Conservation (phyloP, 257 asterid genomes). For the Pogostemon cablin region DNA sequence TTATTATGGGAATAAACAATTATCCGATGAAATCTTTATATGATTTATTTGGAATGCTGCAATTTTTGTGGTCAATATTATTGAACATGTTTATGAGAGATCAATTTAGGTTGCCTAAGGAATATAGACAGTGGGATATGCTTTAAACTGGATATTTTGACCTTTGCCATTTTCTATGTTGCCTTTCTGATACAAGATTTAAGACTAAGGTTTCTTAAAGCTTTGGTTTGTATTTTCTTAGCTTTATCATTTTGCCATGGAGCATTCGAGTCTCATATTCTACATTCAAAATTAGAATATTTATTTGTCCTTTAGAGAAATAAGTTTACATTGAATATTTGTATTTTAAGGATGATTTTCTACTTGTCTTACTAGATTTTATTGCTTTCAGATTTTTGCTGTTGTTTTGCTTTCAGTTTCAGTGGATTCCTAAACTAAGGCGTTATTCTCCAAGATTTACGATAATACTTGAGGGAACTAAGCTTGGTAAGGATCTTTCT, state of each 20-base stretch:
- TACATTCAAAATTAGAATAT: conserved; percentile 18
- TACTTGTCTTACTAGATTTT: neutral
- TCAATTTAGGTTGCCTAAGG: neutral
- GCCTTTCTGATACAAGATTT: neutral
- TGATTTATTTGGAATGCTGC: neutral
- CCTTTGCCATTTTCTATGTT: neutral
- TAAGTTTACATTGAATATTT: neutral
- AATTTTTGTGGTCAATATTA: conserved; percentile 10
- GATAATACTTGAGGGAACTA: conserved; percentile 84
- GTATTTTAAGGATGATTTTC: conserved; percentile 9
- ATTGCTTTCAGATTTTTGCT: neutral
- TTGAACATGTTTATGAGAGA: neutral
- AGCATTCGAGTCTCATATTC: neutral
- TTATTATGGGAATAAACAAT: neutral
- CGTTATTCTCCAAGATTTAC: conserved; percentile 91
- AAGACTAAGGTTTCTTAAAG: neutral
- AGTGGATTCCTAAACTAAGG: conserved; percentile 93
- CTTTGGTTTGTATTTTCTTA: neutral
- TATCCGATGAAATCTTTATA: neutral
- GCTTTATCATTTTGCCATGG: neutral
- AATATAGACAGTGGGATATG: conserved; percentile 1
- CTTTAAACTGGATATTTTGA: neutral
- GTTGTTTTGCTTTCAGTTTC: conserved; percentile 29
- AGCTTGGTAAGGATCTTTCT: conserved; percentile 64
- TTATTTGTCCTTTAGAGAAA: neutral